phyloP scores from a whole-genome alignment of 1,139 yeast species.

The Scheffersomyces quercinus region DNA sequence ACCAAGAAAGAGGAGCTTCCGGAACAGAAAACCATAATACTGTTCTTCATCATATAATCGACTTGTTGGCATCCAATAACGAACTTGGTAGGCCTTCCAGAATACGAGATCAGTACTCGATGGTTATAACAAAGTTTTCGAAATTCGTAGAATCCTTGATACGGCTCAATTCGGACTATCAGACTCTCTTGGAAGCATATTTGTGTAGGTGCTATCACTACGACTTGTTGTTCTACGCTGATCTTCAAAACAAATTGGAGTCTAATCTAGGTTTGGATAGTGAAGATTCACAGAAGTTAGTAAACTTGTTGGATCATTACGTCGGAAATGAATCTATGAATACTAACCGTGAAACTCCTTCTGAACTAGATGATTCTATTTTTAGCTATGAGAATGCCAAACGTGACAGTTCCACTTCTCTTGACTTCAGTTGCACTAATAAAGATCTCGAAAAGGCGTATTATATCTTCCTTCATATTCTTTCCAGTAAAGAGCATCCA shows the following conservation, averaged over 20 bases:
- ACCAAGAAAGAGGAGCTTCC: no score
- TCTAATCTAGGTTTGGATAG: constrained; percentile 12
- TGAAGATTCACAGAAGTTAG: constrained; percentile 27
- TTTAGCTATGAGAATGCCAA: constrained; percentile 20
- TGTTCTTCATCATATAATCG: no score
- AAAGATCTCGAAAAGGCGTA: constrained; percentile 21
- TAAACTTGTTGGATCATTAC: constrained; percentile 21
- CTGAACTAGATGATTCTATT: constrained; percentile 18
- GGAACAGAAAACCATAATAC: no score
- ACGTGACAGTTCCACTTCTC: neutral
- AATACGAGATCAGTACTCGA: constrained; percentile 20
- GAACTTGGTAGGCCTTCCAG: constrained; percentile 14
- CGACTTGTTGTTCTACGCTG: constrained; percentile 20
- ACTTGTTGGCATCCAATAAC: no score
- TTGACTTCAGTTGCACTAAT: constrained; percentile 6
- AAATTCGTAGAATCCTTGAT: constrained; percentile 21
- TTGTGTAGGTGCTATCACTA: constrained; percentile 20
- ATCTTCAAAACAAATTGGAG: constrained; percentile 18
- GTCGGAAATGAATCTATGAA: constrained; percentile 8
- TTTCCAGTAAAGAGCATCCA: constrained; percentile 13
- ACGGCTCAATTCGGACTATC: constrained; percentile 22
- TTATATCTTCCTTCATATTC: constrained; percentile 24
- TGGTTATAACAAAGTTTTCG: constrained; percentile 20
- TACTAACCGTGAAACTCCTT: constrained; percentile 2
- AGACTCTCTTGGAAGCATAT: constrained; percentile 18